Base-by-base conservation (phyloP, 768 basidiomycete species). In the Psilocybe sp. region DNA sequence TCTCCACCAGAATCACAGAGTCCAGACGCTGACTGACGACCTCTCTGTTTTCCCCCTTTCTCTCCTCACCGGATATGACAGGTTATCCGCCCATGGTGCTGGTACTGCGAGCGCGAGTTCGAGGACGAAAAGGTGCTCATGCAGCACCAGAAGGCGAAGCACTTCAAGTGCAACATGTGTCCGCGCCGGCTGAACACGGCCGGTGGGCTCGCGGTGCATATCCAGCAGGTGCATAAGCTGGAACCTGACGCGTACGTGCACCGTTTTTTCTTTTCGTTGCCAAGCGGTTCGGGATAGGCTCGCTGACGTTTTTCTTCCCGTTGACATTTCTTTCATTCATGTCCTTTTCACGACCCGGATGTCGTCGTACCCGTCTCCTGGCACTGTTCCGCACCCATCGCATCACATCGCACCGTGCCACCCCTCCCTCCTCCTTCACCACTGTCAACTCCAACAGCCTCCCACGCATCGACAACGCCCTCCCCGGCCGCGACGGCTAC, bases 51-150 rank as follows among this genome's bases (percentile, higher is more conserved):
- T 19, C 5, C 10, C 6, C n/a, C 14, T 19, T 34, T 5, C 10
- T 10, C 16, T 1, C 19, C 36, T 32, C 34, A 41, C 41, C n/a
- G n/a, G n/a, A 13, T 14, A 11, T n/a, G 32, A 31, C 8, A 93
- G 91, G 69, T 92, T 55, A 80, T 93, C 56, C 84, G 88, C 5
- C 91, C 92, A 13, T 97, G 95, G 93, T 98, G 95, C 73, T 98
- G 95, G 95, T 98, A 98, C 68, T 98, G 94, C 74, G 95, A 98
- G 70, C 84, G 96, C 65, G 96, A 97, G 70, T 99, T 99, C 61
- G 95, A 98, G 70, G 97, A 99, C 80, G 95, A 98, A 70, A 98
- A 98, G 73, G 97, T 99, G 58, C 81, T 99, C 55, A 92, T 98
- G 84, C 94, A 97, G 69, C 96, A 99, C 69, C 96, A 99, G 65